Evolutionary conservation across 768 basidiomycete genomes (phyloP), one percentile per base, ranked within the genome.

Genomic region (Tylopilus felleus): DNA sequence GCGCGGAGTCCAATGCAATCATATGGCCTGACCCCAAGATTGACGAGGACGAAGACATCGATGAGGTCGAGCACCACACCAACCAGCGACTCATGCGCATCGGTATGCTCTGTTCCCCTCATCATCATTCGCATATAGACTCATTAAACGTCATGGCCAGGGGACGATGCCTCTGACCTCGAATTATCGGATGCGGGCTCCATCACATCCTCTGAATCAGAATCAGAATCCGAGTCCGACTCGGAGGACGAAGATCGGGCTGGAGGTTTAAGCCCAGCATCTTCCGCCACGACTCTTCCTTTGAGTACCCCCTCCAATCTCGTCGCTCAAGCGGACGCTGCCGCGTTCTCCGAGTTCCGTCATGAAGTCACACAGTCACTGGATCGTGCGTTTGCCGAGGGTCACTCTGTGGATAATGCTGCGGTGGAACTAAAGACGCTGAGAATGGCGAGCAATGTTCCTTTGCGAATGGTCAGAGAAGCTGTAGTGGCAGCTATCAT

Each of bases 361-460:
- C 75, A 73, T 28, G 93, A 94, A 65, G 90, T 89, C 49, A 74
- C 74, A n/a, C 86, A 87, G 57, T 93, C 93, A 19, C 80, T 99
- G 47, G 90, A 92, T 51, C 87, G 96, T 55, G 95, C 95, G 23
- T 95, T 96, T 69, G 79, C 85, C 9, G 96, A 99, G 71, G 86
- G 81, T 3, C 94, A 97, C 73, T 87, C 86, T 12, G 86, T 96
- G 43, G 93, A 96, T 61, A 93, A 97, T 69, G 93, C 94, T 1
- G 80, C 90, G 1, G 88, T 98, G 57, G 96, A 98, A 68, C 80
- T 98, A 55, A 93, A 96, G 74, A 97, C 96, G 41, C 80, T 99
- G 42, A 89, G 95, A 46, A 96, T 98, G 92, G 93, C 93, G 33
- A 90, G 88, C 64, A 98, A 98, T 63, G 96, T 98, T 25, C 82